A percentile compares a stretch with the other conserved stretches of the same genome.
Evolutionary conservation across 2,329 filamentous ascomycete genomes (phyloP).

Genomic region (Fusarium phyllophilum): DNA sequence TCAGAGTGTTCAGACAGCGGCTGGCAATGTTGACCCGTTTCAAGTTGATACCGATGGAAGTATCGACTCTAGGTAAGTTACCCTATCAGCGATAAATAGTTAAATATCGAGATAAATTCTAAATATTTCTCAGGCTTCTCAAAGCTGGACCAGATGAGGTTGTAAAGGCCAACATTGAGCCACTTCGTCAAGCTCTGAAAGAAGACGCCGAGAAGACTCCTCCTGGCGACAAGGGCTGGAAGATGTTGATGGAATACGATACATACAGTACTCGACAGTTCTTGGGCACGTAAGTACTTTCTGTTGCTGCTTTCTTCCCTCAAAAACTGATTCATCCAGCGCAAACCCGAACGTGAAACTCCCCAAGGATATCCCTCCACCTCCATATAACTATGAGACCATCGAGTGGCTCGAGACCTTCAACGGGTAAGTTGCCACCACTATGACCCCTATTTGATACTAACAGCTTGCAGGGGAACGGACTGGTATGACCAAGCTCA

Average conservation of each 20-base stretch:
- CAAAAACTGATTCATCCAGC: not conserved
- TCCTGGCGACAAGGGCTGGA: not conserved
- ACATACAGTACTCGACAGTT: conserved; percentile 14
- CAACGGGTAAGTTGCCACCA: not conserved
- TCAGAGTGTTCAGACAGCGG: not conserved
- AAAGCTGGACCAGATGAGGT: not conserved
- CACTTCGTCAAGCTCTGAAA: not conserved
- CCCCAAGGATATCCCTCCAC: not conserved
- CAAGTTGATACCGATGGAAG: not conserved
- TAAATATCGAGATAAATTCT: not conserved
- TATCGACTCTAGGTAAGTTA: not conserved
- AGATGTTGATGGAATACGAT: conserved; percentile 7
- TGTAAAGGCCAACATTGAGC: not conserved
- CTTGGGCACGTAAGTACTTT: not conserved
- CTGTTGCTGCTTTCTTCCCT: fast-evolving
- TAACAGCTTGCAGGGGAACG: not conserved
- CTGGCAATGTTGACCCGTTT: conserved; percentile 1
- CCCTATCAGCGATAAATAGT: too few relatives aligned
- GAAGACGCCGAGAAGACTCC: not conserved
- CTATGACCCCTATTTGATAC: fast-evolving
- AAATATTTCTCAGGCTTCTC: not conserved
- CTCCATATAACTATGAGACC: conserved; percentile 2
- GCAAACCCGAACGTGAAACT: not conserved
- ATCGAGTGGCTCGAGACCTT: conserved; percentile 16
- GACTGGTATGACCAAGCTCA: conserved; percentile 20